Evolutionary conservation across 2,329 filamentous ascomycete genomes (phyloP).

Genomic region (Pseudogymnoascus sp.): DNA sequence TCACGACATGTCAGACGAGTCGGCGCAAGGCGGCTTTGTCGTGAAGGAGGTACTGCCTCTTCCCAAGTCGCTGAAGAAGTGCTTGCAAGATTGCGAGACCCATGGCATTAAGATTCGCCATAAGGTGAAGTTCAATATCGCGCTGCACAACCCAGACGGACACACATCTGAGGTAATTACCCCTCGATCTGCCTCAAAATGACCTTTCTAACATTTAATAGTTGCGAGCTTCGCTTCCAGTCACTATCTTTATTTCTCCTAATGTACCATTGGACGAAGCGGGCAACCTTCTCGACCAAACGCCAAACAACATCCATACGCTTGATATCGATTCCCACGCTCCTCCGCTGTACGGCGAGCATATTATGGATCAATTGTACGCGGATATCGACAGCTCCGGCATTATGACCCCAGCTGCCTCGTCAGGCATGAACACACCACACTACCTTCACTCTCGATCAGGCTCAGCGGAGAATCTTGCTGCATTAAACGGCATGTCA

Average conservation of each 20-base stretch:
- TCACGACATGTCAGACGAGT: constrained; percentile 61
- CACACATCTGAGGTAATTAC: constrained; percentile 74
- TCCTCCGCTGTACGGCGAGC: constrained; percentile 87
- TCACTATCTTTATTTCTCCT: constrained; percentile 92
- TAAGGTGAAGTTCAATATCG: constrained; percentile 84
- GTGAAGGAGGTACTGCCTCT: constrained; percentile 59
- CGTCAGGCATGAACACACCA: constrained; percentile 72
- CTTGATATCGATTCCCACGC: constrained; percentile 55
- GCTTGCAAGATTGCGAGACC: constrained; percentile 82
- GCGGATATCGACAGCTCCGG: constrained; percentile 75
- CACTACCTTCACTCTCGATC: constrained; percentile 64
- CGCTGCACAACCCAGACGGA: constrained; percentile 88
- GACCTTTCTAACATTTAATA: constrained; percentile 29
- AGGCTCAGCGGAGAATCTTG: constrained; percentile 75
- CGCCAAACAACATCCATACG: constrained; percentile 41
- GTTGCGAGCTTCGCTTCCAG: constrained; percentile 81
- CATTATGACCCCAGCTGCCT: constrained; percentile 67
- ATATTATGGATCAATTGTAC: constrained; percentile 84
- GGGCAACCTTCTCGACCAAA: constrained; percentile 65
- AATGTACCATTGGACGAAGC: constrained; percentile 84
- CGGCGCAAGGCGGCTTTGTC: constrained; percentile 58
- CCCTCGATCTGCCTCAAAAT: background rate
- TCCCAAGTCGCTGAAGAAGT: constrained; percentile 73
- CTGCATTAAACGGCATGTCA: constrained; percentile 45
- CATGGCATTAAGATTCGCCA: constrained; percentile 88